Evolutionary conservation across 2,329 filamentous ascomycete species (phyloP).

Genomic region (Ascocoryne sarcoides): DNA sequence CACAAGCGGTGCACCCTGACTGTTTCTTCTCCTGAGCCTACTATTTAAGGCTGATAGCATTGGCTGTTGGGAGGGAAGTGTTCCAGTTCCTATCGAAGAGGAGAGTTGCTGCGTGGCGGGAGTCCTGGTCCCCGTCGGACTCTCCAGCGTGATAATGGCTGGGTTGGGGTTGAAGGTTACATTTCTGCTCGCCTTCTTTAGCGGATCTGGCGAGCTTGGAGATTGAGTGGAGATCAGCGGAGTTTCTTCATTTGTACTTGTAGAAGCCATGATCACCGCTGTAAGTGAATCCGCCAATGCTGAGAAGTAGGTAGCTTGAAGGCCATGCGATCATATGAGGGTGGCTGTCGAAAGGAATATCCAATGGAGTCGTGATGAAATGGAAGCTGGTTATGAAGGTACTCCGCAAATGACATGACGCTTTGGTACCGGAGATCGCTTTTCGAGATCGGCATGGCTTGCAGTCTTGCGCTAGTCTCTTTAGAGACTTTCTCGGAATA

Average conservation of each 20-base stretch:
- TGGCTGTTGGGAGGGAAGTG: conserved; percentile 36
- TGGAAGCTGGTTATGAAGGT: no score
- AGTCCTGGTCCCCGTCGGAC: conserved; percentile 37
- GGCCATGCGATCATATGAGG: no score
- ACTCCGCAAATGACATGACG: no score
- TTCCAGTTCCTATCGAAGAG: conserved; percentile 28
- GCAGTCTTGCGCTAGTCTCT: no score
- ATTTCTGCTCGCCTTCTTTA: conserved; percentile 34
- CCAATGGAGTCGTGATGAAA: no score
- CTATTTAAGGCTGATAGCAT: conserved; percentile 76
- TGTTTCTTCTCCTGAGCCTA: conserved; percentile 80
- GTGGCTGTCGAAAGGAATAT: no score
- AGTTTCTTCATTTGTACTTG: background rate
- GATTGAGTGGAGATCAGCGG: background rate
- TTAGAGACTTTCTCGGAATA: no score
- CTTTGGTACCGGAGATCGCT: no score
- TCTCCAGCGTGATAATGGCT: conserved; percentile 50
- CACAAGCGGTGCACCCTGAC: conserved; percentile 49
- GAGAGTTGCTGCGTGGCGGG: conserved; percentile 24
- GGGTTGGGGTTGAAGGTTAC: conserved; percentile 73
- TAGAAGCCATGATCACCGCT: background rate
- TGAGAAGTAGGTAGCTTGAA: no score
- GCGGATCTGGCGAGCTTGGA: conserved; percentile 11
- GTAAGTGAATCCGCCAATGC: no score
- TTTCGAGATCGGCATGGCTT: no score